Base-by-base conservation (phyloP, 169 alveolate genomes). In the Cryptosporidium sp. region DNA sequence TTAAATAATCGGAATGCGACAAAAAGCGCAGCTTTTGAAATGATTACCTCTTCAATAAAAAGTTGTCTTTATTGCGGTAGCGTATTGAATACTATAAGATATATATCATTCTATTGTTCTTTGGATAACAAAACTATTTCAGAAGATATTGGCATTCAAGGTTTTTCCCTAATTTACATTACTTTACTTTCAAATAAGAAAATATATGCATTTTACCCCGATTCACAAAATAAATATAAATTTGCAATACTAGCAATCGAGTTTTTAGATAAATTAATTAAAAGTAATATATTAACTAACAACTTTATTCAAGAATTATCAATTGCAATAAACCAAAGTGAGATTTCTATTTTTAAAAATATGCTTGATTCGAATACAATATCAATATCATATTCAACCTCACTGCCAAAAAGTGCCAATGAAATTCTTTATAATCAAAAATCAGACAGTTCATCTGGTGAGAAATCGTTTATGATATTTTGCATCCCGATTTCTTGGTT, bases 401-500 rank as follows among this genome's bases (percentile, higher is more conserved):
- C 70, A 6, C 23, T 73, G 10, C 86, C 86, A 56, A 73, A 73
- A 8, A 73, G 18, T 33, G 39, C 37, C 7, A 29, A 73, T 4
- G 71, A 56, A 56, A 35, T 73, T 26, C 69, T 71, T 21, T 31
- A 51, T 21, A 65, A 14, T 35, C 72, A 65, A 37, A 65, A 65
- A 65, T 16, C 51, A 12, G 51, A 37, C 51, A 52, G 1, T n/a
- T 5, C 45, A 14, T 42, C 23, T 6, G 12, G 70, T 42, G 52
- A 60, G 5, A 80, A 62, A 44, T 53, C 37, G 10, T 80, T 62
- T 44, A 8, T 80, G 10, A 80, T 65, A 6, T 61, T 80, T 18
- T 44, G 37, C 12, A 45, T 80, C 26, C 89, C 89, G 29, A 37
- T 80, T 26, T 44, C 65, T 48, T 80, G 89, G 89, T n/a, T 80